Base-by-base conservation (phyloP, 73 alveolate species). In the Paramecium caudatum region DNA sequence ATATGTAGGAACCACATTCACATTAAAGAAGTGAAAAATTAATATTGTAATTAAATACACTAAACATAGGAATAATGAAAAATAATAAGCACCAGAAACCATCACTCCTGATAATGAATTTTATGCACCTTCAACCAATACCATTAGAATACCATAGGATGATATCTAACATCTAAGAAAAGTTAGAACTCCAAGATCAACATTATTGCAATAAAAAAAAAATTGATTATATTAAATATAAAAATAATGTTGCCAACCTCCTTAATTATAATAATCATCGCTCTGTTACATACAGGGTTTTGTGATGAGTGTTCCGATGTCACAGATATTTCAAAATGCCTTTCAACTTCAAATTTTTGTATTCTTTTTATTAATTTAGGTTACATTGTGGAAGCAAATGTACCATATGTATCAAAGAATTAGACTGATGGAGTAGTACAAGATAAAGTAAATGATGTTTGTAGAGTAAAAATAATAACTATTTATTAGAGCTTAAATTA, bases 401-500 rank as follows among this genome's bases (percentile, higher is more conserved):
- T 23, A 3, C 80, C 80, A 0, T n/a, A n/a, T n/a, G n/a, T n/a
- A n/a, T n/a, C n/a, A n/a, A n/a, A n/a, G n/a, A 55, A 55, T 55
- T 27, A 55, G 46, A 23, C 1, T 1, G 55, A 32, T 33, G 88
- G 88, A 36, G 65, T 41, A 39, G 65, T 74, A 5, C 17, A 39
- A 12, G 65, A 74, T 74, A 6, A 27, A 12, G 43, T 27, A 16
- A 37, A 74, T 41, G 88, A 74, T 74, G 19, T 1, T 41, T 74
- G 88, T 41, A 74, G 49, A 41, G 88, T 74, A 74, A 74, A 21
- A 70, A 19, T 70, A 6, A 12, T 5, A 17, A 70, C n/a, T 5
- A 70, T 70, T 41, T 12, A 10, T 41, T 48, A 70, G 87, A 34
- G 63, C 37, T 37, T 70, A 5, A 70, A 70, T 21, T 70, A 23